Base-by-base conservation (phyloP, 2,329 filamentous ascomycete species). In the Fusarium incarnatum region DNA sequence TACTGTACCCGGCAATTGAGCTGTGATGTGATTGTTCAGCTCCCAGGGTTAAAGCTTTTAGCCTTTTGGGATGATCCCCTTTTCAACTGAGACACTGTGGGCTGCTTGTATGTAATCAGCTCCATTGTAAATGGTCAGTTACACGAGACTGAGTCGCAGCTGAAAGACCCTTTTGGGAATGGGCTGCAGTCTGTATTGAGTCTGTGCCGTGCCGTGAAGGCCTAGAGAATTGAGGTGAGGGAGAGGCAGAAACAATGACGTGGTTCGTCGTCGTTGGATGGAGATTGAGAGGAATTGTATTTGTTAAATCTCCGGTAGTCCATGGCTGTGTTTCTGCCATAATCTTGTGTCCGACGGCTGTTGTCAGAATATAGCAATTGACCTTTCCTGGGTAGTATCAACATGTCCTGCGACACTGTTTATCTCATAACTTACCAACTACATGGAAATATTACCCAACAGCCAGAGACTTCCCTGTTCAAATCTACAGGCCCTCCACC, bases 151-250 rank as follows among this genome's bases (percentile, higher is more conserved):
- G 23, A n/a, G 41, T 53, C 23, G n/a, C 49, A 53, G 68, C 68
- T 71, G 68, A 72, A 70, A 69, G 41, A 32, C 68, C 58, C 48
- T 44, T 56, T 71, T 72, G 40, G 68, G 68, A 37, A 60, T 61
- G 20, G 41, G 20, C 22, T 46, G 60, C 41, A 45, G 34, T 60
- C 27, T 42, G 55, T 53, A 52, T 42, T 27, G 5, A 49, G 34
- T 25, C 32, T 27, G 12, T 57, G 57, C 44, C 57, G 57, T 34
- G 42, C 20, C 11, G 42, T 23, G 8, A 32, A 10, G n/a, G 30
- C 15, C 9, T 16, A 58, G 23, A 47, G n/a, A 27, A 52, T 41
- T 41, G 23, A 52, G 49, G 49, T 52, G n/a, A 20, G 37, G 37
- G 49, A 22, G 49, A 12, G 41, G 3, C 22, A 53, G 45, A 66